Conservation (phyloP, 2,329 filamentous ascomycete species). For the Stagonosporopsis rhizophila region DNA sequence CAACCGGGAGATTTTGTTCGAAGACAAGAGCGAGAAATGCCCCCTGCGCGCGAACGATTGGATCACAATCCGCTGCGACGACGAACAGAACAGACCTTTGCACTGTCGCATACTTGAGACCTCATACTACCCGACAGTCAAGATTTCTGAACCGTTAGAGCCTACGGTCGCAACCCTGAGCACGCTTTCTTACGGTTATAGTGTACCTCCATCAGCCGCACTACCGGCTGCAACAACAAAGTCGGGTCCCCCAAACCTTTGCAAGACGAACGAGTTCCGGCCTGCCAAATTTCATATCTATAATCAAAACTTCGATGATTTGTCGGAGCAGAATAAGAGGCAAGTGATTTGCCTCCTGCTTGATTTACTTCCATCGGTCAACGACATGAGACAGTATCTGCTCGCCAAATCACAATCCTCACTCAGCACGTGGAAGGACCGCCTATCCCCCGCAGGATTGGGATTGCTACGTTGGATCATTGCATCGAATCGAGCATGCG, state of each 20-base stretch:
- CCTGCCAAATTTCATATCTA: slow-evolving; percentile 55
- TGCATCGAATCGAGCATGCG: slow-evolving; percentile 86
- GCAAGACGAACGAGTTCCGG: slow-evolving; percentile 33
- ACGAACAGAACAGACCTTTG: slow-evolving; percentile 30
- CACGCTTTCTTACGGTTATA: neutral
- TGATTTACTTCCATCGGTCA: slow-evolving; percentile 67
- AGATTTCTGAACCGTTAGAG: slow-evolving; percentile 34
- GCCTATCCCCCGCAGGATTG: slow-evolving; percentile 70
- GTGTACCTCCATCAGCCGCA: neutral
- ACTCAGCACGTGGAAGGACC: slow-evolving; percentile 61
- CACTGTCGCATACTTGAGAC: slow-evolving; percentile 61
- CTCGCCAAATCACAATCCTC: slow-evolving; percentile 47
- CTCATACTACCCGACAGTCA: slow-evolving; percentile 54
- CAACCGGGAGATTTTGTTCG: slow-evolving; percentile 54
- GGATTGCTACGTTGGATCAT: slow-evolving; percentile 85
- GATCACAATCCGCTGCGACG: slow-evolving; percentile 52
- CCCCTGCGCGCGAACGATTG: slow-evolving; percentile 60
- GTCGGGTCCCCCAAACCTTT: neutral
- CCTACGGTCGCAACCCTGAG: slow-evolving; percentile 12
- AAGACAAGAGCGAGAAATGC: slow-evolving; percentile 31
- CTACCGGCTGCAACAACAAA: neutral
- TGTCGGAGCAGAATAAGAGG: slow-evolving; percentile 56
- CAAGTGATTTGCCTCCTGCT: slow-evolving; percentile 61
- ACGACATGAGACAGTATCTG: slow-evolving; percentile 63
- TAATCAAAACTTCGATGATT: slow-evolving; percentile 64